Evolutionary conservation across 2,329 filamentous ascomycete species (phyloP).

Genomic region (Cytospora schulzeri): DNA sequence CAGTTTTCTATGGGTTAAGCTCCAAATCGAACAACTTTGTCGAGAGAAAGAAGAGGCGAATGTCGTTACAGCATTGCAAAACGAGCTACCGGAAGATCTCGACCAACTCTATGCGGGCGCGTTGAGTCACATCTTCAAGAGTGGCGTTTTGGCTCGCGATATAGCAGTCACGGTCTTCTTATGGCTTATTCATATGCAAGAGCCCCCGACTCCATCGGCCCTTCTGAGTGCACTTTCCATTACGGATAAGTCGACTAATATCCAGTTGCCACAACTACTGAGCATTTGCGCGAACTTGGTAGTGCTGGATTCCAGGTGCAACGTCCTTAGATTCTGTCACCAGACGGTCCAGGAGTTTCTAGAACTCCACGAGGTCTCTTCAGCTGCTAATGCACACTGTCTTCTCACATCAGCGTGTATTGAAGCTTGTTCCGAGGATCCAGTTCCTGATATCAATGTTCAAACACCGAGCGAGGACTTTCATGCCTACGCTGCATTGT

Average conservation of each 20-base stretch:
- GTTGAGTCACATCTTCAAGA: not conserved
- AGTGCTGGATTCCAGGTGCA: not conserved
- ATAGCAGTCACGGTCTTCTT: not conserved
- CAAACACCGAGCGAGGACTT: not conserved
- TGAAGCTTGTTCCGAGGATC: not conserved
- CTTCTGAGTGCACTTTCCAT: not conserved
- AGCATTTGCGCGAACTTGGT: not conserved
- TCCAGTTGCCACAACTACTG: not conserved
- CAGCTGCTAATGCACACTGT: not conserved
- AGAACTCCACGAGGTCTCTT: not conserved
- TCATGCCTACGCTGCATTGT: not conserved
- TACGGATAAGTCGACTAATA: not conserved
- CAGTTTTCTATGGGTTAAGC: not conserved
- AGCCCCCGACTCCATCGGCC: not conserved
- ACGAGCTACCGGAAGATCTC: not conserved
- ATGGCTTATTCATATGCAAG: not conserved
- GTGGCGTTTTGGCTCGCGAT: not conserved
- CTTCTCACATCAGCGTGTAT: not conserved
- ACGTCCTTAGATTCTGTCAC: not conserved
- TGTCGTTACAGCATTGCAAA: not conserved
- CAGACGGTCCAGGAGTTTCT: not conserved
- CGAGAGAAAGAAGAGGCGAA: not conserved
- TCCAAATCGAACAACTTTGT: not conserved
- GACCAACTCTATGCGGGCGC: not conserved
- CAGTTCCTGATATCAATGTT: not conserved